Evolutionary conservation across 2,329 filamentous ascomycete species (phyloP).

Genomic region (Penicillium sumatraense): DNA sequence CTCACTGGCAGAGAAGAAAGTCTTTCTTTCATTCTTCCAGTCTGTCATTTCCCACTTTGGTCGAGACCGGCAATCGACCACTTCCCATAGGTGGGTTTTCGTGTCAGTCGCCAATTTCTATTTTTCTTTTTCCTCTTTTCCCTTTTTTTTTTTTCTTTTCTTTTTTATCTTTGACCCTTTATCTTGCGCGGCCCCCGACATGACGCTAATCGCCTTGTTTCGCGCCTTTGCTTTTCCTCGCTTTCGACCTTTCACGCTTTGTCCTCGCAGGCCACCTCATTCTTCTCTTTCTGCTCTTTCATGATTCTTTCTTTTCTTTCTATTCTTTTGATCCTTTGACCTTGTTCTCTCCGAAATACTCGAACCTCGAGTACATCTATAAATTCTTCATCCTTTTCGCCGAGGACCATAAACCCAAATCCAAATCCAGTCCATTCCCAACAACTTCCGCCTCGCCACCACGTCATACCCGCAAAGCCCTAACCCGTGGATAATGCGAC

Average conservation of each 20-base stretch:
- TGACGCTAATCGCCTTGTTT: background rate
- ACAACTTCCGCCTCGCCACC: constrained; percentile 10
- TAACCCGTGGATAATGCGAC: constrained; percentile 18
- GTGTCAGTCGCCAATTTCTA: background rate
- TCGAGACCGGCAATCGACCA: constrained; percentile 23
- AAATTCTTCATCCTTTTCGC: background rate
- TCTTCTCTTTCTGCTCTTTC: constrained; percentile 2
- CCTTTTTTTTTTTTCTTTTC: constrained; percentile 5
- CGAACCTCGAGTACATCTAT: background rate
- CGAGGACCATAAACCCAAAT: background rate
- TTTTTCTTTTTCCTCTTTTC: constrained; percentile 12
- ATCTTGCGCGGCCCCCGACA: constrained; percentile 1
- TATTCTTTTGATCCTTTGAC: background rate
- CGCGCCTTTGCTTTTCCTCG: background rate
- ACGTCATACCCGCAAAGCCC: constrained; percentile 19
- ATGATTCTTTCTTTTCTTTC: background rate
- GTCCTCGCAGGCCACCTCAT: background rate
- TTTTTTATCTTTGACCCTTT: constrained; percentile 2
- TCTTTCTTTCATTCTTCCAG: too few species aligned
- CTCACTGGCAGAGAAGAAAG: background rate
- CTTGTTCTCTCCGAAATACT: background rate
- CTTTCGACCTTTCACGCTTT: background rate
- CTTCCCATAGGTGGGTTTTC: constrained; percentile 2
- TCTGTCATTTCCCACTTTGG: constrained; percentile 16
- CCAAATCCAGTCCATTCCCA: background rate